Evolutionary conservation across 2,329 filamentous ascomycete genomes (phyloP).

Genomic region (Diatrype stigma): DNA sequence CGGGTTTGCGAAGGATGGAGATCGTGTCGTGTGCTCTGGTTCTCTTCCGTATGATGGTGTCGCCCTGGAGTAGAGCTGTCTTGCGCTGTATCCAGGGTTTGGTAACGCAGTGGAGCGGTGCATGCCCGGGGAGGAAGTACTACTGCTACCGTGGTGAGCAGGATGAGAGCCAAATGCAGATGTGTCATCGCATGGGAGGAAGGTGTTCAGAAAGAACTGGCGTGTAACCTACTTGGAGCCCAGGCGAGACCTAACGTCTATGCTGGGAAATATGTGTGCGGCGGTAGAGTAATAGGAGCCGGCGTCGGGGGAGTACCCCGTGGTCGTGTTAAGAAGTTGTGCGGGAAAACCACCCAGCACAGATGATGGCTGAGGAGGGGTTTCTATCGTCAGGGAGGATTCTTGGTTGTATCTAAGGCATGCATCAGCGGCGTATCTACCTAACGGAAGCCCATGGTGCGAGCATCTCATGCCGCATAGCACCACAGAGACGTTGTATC

Average conservation of each 20-base stretch:
- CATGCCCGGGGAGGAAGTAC: constrained; percentile 50
- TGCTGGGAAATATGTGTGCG: constrained; percentile 41
- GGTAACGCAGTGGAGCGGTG: constrained; percentile 50
- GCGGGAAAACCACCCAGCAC: constrained; percentile 50
- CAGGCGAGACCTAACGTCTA: constrained; percentile 52
- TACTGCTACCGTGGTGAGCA: constrained; percentile 40
- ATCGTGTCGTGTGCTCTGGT: constrained; percentile 47
- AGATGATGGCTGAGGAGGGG: constrained; percentile 44
- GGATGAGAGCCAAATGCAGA: constrained; percentile 9
- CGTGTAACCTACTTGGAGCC: constrained; percentile 49
- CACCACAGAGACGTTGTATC: constrained; percentile 31
- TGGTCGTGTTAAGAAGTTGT: constrained; percentile 40
- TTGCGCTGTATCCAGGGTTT: constrained; percentile 45
- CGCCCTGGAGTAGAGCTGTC: constrained; percentile 50
- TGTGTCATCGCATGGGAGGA: constrained; percentile 10
- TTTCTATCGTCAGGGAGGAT: constrained; percentile 51
- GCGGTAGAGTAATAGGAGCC: constrained; percentile 44
- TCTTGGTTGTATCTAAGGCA: constrained; percentile 52
- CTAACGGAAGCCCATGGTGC: constrained; percentile 23
- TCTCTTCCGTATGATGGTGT: constrained; percentile 47
- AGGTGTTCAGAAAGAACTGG: constrained; percentile 8
- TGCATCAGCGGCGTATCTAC: constrained; percentile 29
- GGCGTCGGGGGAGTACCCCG: constrained; percentile 47
- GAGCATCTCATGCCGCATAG: constrained; percentile 26
- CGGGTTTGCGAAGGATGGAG: constrained; percentile 44